Evolutionary conservation across 805 yeast species (phyloP).

Genomic region (Yarrowia sp.): DNA sequence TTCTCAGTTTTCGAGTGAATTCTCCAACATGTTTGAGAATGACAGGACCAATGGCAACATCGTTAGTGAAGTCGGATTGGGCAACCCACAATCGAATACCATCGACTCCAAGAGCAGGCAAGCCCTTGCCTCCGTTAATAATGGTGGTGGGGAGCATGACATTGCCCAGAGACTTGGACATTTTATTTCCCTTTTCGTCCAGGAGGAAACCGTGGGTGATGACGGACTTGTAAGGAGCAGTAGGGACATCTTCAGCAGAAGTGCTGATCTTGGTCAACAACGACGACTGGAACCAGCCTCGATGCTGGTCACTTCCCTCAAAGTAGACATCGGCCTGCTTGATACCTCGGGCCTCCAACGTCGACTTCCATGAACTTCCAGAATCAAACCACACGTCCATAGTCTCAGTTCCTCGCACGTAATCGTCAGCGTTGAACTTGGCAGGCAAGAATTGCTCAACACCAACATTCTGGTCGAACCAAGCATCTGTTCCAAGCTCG

Average conservation of each 20-base stretch:
- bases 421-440: conserved; percentile 44
- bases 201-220: conserved; percentile 92
- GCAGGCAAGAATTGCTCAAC: conserved; percentile 73
- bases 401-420: conserved; percentile 74
- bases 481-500: conserved; percentile 64
- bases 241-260: conserved; percentile 36
- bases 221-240: conserved; percentile 67
- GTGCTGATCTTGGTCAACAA: conserved; percentile 69
- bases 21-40: conserved; percentile 75
- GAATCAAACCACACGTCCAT: conserved; percentile 99
- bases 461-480: conserved; percentile 66
- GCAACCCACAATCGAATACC: conserved; percentile 91
- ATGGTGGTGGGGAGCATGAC: conserved; percentile 66
- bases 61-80: conserved; percentile 78
- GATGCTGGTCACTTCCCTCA: conserved; percentile 97
- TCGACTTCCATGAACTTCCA: conserved; percentile 80
- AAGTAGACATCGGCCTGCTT: conserved; percentile 71
- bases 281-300: conserved; percentile 99
- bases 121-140: conserved; percentile 53
- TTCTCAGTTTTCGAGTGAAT: conserved; percentile 72
- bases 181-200: conserved; percentile 80
- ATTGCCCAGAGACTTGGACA: conserved; percentile 93
- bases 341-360: conserved; percentile 37
- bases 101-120: conserved; percentile 76
- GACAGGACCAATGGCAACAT: conserved; percentile 69